Conservation (phyloP, 2,329 filamentous ascomycete genomes). For the Drechslera avenae region DNA sequence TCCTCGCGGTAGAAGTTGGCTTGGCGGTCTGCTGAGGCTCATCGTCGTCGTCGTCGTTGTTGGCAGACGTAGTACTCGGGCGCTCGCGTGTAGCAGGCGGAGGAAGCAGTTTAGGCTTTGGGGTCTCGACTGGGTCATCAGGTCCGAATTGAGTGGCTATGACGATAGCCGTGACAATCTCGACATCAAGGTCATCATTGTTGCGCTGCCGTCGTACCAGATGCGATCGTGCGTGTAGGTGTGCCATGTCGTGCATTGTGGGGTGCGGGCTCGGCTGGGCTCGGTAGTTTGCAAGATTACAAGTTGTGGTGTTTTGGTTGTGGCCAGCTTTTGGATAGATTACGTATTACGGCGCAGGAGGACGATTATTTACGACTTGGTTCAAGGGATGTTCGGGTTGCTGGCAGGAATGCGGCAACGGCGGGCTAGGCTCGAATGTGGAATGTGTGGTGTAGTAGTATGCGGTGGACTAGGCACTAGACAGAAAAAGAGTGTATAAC, state of each 20-base stretch:
- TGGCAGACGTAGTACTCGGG: slow-evolving; percentile 17
- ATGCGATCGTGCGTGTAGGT: slow-evolving; percentile 36
- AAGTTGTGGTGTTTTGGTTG: not conserved
- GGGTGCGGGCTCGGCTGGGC: slow-evolving; percentile 2
- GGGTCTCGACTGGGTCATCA: slow-evolving; percentile 50
- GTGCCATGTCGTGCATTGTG: slow-evolving; percentile 24
- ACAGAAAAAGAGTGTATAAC: slow-evolving; percentile 41
- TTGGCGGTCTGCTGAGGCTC: slow-evolving; percentile 18
- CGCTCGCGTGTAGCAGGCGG: slow-evolving; percentile 27
- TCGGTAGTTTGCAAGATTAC: slow-evolving; percentile 3
- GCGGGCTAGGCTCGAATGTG: slow-evolving; percentile 18
- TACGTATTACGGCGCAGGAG: slow-evolving; percentile 31
- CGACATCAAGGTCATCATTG: slow-evolving; percentile 14
- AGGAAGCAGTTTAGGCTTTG: slow-evolving; percentile 17
- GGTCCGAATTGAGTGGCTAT: slow-evolving; percentile 57
- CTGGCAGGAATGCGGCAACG: slow-evolving; percentile 39
- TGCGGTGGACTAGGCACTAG: slow-evolving; percentile 34
- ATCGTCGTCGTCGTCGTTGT: slow-evolving; percentile 20
- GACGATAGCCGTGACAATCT: slow-evolving; percentile 44
- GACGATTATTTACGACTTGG: slow-evolving; percentile 28
- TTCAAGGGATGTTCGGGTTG: slow-evolving; percentile 8
- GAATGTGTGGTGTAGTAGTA: slow-evolving; percentile 33
- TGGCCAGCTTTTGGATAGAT: slow-evolving; percentile 23
- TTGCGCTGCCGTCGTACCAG: slow-evolving; percentile 38
- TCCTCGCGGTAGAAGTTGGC: slow-evolving; percentile 25